Percentiles rank a stretch among this genome's conserved stretches.
Conservation (phyloP, 805 yeast genomes). For the Starmerella ratchasimensis region DNA sequence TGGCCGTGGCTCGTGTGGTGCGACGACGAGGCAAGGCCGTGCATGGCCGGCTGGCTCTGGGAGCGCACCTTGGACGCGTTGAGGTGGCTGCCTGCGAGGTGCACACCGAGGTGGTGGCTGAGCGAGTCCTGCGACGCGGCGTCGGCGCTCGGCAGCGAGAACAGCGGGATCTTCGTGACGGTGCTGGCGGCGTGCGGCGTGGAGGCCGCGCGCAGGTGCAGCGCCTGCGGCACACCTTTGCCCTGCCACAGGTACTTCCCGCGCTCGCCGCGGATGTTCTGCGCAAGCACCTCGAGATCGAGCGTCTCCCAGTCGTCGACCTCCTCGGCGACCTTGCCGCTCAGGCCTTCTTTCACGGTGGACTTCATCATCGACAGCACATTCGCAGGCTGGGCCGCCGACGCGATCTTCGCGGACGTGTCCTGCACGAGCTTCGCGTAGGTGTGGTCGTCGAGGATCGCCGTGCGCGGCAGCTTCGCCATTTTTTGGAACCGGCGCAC, state of each 20-base stretch:
- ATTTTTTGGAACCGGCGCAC: slow-evolving; percentile 71
- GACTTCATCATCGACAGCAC: slow-evolving; percentile 44
- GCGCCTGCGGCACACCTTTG: slow-evolving; percentile 13
- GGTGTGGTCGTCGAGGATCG: slow-evolving; percentile 46
- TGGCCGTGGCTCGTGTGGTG: no score
- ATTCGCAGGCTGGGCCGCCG: slow-evolving; percentile 18
- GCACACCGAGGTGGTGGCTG: no score
- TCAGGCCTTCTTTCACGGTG: slow-evolving; percentile 48
- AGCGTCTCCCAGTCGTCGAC: slow-evolving; percentile 20
- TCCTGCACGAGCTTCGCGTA: slow-evolving; percentile 35
- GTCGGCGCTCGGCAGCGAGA: slow-evolving; percentile 7
- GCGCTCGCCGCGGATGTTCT: slow-evolving; percentile 18
- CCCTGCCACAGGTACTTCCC: slow-evolving; percentile 20
- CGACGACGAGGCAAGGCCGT: no score
- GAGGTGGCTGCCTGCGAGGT: no score
- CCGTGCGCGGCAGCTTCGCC: slow-evolving; percentile 36
- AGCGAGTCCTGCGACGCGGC: no score
- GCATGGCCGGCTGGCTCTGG: no score
- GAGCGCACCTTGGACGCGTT: no score
- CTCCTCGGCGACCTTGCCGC: slow-evolving; percentile 17
- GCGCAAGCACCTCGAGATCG: slow-evolving; percentile 15
- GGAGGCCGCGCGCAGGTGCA: slow-evolving; percentile 6
- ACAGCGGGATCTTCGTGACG: slow-evolving; percentile 8
- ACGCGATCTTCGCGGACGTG: slow-evolving; percentile 32
- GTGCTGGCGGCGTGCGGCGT: slow-evolving; percentile 4